Evolutionary conservation across 495 filamentous ascomycete species (phyloP).

Genomic region (Articulospora tetracladia): DNA sequence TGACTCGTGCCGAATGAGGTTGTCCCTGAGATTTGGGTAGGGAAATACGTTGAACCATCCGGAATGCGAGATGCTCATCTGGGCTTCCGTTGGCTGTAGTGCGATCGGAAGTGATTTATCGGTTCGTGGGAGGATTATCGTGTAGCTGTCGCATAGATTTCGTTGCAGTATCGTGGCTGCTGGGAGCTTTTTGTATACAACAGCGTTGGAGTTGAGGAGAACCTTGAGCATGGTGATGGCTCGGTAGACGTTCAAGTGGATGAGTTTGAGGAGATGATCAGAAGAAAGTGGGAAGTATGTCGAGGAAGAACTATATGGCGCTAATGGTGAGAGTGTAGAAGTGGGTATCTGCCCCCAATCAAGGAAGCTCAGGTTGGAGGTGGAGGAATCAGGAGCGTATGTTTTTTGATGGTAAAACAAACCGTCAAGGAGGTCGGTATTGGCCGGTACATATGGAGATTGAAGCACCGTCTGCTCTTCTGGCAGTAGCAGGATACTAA

Average conservation of each 20-base stretch:
- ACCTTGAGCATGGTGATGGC: conserved; percentile 13
- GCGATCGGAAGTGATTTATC: conserved; percentile 6
- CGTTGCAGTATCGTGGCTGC: too few relatives aligned
- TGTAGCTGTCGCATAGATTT: conserved; percentile 13
- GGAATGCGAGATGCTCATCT: conserved; percentile 16
- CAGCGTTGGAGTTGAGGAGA: neutral
- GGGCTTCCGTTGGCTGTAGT: conserved; percentile 18
- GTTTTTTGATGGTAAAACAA: too few relatives aligned
- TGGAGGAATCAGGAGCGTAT: too few relatives aligned
- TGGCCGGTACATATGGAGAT: too few relatives aligned
- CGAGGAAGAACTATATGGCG: neutral
- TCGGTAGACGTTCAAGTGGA: conserved; percentile 16
- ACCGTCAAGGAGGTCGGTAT: too few relatives aligned
- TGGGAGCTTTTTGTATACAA: neutral
- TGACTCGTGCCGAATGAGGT: conserved; percentile 22
- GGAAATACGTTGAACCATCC: conserved; percentile 32
- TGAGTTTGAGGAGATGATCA: conserved; percentile 18
- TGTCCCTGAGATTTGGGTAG: conserved; percentile 30
- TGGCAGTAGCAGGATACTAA: too few relatives aligned
- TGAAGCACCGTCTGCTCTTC: too few relatives aligned
- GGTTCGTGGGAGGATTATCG: neutral
- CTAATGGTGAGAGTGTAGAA: neutral
- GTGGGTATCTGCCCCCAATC: conserved; percentile 4
- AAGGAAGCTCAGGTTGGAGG: too few relatives aligned
- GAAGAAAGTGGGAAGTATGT: conserved; percentile 9